Base-by-base conservation (phyloP, 768 basidiomycete species). In the Hortiboletus campestris region DNA sequence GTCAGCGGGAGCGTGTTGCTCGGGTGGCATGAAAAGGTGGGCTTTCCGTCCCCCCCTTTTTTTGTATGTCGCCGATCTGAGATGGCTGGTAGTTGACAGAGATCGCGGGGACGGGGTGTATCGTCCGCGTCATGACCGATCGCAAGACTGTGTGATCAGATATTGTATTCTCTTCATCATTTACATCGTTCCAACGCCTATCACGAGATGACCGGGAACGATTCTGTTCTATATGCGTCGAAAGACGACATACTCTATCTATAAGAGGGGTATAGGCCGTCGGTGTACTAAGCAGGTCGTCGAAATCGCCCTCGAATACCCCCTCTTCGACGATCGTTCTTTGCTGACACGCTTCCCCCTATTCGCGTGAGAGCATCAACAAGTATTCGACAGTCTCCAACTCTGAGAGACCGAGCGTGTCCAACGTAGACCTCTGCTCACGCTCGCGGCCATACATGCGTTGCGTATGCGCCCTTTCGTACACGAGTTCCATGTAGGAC, bases 21-120 rank as follows among this genome's bases (percentile, higher is more conserved):
- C 13, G 89, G 86, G 13, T 98, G 96, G 96, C 96, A 98, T 67
- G 94, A 97, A 72, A 97, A 96, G 89, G 94, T 94, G 46, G 22
- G 46, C 17, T 19, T 20, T 39, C 6, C 13, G 80, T 68, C 11
- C 25, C 25, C 25, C 25, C 31, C 31, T 16, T 6, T 14, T 35
- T 16, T 35, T 16, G 25, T 25, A 6, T 25, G 25, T 25, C 25
- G 25, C 25, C 25, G 25, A 25, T 25, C 25, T 25, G 25, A 25
- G 25, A 25, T 25, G 25, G 2, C 25, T 25, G 25, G 5, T 63
- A 98, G 94, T 75, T 98, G 69, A 94, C 94, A 14, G 96, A 98
- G 69, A 84, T 89, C 14, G 94, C 94, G 13, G 95, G 96, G 16
- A 91, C 89, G 3, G 96, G 94, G 2, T 96, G 92, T 70, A 98